Percentiles rank a stretch among this genome's conserved stretches.
Conservation (phyloP, 2,329 filamentous ascomycete genomes). For the Talaromyces sp. region DNA sequence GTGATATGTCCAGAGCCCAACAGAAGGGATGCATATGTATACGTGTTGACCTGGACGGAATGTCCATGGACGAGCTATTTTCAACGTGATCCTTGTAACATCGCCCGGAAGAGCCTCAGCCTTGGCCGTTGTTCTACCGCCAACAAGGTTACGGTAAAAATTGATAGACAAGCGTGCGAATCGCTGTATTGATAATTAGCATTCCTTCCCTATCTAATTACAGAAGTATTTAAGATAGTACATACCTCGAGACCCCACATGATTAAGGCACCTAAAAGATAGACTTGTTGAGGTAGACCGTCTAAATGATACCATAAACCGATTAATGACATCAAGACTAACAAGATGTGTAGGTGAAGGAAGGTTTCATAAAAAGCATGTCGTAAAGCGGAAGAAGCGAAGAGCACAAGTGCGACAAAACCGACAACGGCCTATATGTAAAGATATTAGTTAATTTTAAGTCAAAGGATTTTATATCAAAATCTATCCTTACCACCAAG, state of each 20-base stretch:
- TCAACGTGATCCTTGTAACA: slow-evolving; percentile 65
- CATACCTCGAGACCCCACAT: slow-evolving; percentile 69
- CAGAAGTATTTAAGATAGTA: slow-evolving; percentile 3
- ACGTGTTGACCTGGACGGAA: slow-evolving; percentile 70
- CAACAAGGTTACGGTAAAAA: slow-evolving; percentile 60
- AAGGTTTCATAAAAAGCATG: slow-evolving; percentile 98
- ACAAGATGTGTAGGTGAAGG: slow-evolving; percentile 75
- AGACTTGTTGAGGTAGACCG: slow-evolving; percentile 65
- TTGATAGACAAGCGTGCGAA: slow-evolving; percentile 60
- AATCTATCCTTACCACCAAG: slow-evolving; percentile 40
- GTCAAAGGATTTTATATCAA: neutral
- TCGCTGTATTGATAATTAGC: slow-evolving; percentile 38
- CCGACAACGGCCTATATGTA: slow-evolving; percentile 42
- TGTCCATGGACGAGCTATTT: slow-evolving; percentile 63
- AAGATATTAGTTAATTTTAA: neutral
- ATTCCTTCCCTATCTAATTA: neutral
- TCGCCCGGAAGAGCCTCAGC: slow-evolving; percentile 69
- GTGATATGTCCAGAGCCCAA: slow-evolving; percentile 69
- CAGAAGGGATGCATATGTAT: slow-evolving; percentile 66
- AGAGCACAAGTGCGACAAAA: slow-evolving; percentile 64
- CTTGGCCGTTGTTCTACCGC: slow-evolving; percentile 60
- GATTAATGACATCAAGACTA: slow-evolving; percentile 65
- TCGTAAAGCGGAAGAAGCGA: slow-evolving; percentile 73
- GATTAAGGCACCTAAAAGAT: slow-evolving; percentile 69
- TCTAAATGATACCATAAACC: slow-evolving; percentile 78